Base-by-base conservation (phyloP, 208 protist genomes). In the Naegleria gruberi region DNA sequence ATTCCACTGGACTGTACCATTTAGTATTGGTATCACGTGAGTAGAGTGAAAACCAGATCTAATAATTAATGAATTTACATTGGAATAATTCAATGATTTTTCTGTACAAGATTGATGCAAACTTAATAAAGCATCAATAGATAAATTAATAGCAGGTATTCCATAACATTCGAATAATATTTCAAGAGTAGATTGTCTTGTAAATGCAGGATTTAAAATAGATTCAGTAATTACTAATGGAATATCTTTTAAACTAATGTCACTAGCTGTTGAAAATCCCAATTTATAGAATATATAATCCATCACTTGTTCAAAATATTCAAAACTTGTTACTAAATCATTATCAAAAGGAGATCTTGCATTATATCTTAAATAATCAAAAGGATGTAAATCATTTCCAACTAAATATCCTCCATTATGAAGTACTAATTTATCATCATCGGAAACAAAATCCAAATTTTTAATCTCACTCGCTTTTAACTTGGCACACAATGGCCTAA, bases 231-330 rank as follows among this genome's bases (percentile, higher is more conserved):
- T 37, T 23, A 87, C 41, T 30, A 87, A 44, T 45, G 83, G 83
- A 5, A 77, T 37, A 37, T 77, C 65, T 7, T 19, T 37, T 42
- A 42, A 19, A 10, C 19, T 8, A 30, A 55, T 4, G 6, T 30
- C 7, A 15, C 17, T 46, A 19, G 12, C 8, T 5, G 12, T 23
- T 46, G 15, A 7, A 23, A 87, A 41, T 12, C 83, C 83, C 37
- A 87, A 51, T n/a, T 55, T 46, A 87, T 55, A 87, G 40, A 87
- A 87, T 2, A 87, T 37, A 41, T 87, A 87, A 55, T 87, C 83
- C 10, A 87, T 30, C 0, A 87, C 26, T 30, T 87, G 83, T 87
- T 87, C 83, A 23, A 42, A 41, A 37, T 42, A 41, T 4, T 46
- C 44, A 41, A 41, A 41, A 87, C 55, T 87, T 30, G 26, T 42